These are phyloP conservation scores for Gentiana dahurica DNA, from an alignment of 257 asterid species.

Conservation along the genomic window DNA sequence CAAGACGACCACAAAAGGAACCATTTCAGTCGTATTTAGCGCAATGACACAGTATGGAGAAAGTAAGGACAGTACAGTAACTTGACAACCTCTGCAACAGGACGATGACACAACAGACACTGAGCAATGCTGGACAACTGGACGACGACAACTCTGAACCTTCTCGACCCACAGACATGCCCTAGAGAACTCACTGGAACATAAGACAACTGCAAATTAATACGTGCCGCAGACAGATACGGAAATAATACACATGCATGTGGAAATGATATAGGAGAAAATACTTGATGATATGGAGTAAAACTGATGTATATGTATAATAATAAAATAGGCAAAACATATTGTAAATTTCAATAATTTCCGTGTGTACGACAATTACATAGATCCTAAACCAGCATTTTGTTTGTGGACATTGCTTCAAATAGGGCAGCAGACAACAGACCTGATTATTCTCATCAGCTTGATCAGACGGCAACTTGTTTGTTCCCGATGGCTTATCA, in stretches of 20 bases:
- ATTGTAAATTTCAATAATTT: slow-evolving; percentile 14
- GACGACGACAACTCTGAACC: slow-evolving; percentile 81
- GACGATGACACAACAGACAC: slow-evolving; percentile 78
- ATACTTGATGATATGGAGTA: slow-evolving; percentile 2
- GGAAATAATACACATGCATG: slow-evolving; percentile 2
- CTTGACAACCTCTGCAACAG: slow-evolving; percentile 81
- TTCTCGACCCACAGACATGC: slow-evolving; percentile 67
- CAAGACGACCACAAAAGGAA: slow-evolving; percentile 15
- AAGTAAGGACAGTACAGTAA: slow-evolving; percentile 33
- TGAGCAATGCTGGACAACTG: slow-evolving; percentile 77
- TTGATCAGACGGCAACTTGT: slow-evolving; percentile 40
- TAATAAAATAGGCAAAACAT: background rate
- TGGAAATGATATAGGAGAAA: slow-evolving; percentile 15
- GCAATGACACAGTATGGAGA: slow-evolving; percentile 39
- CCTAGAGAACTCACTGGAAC: slow-evolving; percentile 96
- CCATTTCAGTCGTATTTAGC: slow-evolving; percentile 33
- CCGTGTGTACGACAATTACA: slow-evolving; percentile 20
- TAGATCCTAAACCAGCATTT: slow-evolving; percentile 15
- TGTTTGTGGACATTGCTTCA: slow-evolving; percentile 13
- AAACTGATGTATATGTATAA: background rate
- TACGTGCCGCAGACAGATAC: slow-evolving; percentile 21
- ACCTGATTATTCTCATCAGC: slow-evolving; percentile 72
- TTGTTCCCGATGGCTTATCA: slow-evolving; percentile 62
- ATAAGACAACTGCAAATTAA: slow-evolving; percentile 72
- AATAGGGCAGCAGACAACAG: slow-evolving; percentile 39